Evolutionary conservation across 2,329 filamentous ascomycete genomes (phyloP), one percentile per base, ranked within the genome.

Genomic region (Talaromyces sp.): DNA sequence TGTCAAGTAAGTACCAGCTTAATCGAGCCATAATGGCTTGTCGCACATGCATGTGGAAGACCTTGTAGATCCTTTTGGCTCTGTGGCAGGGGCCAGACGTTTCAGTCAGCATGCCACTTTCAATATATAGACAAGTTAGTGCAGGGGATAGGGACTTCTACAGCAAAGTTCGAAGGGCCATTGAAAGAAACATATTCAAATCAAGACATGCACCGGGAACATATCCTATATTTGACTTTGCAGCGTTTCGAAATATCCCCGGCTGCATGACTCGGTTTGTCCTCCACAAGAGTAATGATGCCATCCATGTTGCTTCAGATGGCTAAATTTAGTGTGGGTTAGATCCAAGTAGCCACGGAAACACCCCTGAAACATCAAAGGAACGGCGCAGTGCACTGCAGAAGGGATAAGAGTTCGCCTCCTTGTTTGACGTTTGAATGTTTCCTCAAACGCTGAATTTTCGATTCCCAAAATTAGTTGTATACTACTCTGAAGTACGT

Each of bases 41-140:
- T 56, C 31, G 19, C n/a, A 22, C 52, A 56, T 56, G 33, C 33
- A 22, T 37, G 24, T 11, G 33, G 52, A 14, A 37, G 24, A 33
- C 52, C 52, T 56, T 33, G 52, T 22, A 56, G 52, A 56, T 56
- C 52, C 35, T 35, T 54, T 54, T 35, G 50, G 50, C 16, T 37
- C n/a, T 54, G 50, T 56, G 52, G 52, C 52, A 56, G 52, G 27
- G 52, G 52, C 52, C 16, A 37, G 16, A 37, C n/a, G 33, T 56
- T 56, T 56, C 52, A 39, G n/a, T 39, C 37, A 56, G 16, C 27
- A 52, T 33, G 35, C 27, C 27, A 31, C 27, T 31, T 7, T 31
- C 27, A 31, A 5, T 6, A 31, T 31, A 31, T 31, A 31, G 27
- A 31, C 7, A 31, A 31, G 19, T 24, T 24, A 13, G 11, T 48